Base-by-base conservation (phyloP, 495 filamentous ascomycete genomes). In the Podospora anserina region DNA sequence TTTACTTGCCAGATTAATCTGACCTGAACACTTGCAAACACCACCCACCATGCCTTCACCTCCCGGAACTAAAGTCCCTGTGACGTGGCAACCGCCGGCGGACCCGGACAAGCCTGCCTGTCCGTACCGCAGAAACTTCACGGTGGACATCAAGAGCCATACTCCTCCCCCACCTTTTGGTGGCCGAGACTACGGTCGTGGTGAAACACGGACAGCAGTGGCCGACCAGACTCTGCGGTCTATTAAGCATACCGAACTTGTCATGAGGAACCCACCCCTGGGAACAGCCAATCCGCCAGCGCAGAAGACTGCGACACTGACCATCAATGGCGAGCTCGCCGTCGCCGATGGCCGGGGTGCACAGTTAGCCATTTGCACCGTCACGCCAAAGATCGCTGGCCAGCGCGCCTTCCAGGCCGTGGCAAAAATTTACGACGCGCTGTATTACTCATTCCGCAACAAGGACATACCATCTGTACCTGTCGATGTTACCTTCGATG, bases 371-470 rank as follows among this genome's bases (percentile, higher is more conserved):
- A 34, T 30, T 58, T 67, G 65, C 57, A 34, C 65, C 20, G 18
- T 67, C 58, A 61, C 27, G 1, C 65, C 57, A 6, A 18, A 61
- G 30, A 23, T 26, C 57, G 32, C 20, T 0, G 28, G 62, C 18
- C 26, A 61, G 19, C 4, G 53, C 15, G 23, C 67, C 62, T 69
- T 60, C 39, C 9, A 54, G 53, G 71, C 66, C 16, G 65, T 63
- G 1, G 71, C 71, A 4, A 72, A 72, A 39, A 72, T 72, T 44
- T 72, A 56, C 15, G 71, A 72, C 49, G 34, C 71, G 23, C 66
- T 72, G 27, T 70, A 72, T 59, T 72, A 72, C 65, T 61, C 61
- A 27, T 66, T 39, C 54, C 3, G 13, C 15, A 63, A 61, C 55
- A 18, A 63, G 34, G 56, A 39, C 18, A 30, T 55, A 7, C 15